Evolutionary conservation across 805 yeast species (phyloP).

Genomic region (Yarrowia sp.): DNA sequence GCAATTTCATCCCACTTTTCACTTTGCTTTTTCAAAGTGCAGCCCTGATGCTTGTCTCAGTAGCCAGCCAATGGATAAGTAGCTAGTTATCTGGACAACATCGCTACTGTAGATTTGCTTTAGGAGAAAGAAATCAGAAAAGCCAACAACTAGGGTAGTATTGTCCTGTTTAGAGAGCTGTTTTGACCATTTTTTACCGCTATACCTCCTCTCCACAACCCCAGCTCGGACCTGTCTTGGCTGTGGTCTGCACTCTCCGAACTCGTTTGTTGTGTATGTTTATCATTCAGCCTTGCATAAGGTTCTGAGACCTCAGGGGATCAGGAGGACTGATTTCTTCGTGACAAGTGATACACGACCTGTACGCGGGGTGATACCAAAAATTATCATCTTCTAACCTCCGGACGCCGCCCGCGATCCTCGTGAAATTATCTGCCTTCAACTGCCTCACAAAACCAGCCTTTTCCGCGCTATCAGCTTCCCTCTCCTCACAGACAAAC

Average conservation of each 20-base stretch:
- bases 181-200: background rate
- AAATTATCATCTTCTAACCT: background rate
- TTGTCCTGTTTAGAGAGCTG: background rate
- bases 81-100: conserved; percentile 17
- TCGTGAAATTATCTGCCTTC: background rate
- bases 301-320: conserved; percentile 36
- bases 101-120: background rate
- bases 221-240: background rate
- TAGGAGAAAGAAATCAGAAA: no score
- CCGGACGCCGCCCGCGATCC: background rate
- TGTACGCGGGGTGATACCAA: background rate
- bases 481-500: background rate
- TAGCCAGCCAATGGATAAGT: conserved; percentile 34
- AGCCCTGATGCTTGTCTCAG: conserved; percentile 11
- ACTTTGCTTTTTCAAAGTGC: conserved; percentile 16
- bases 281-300: conserved; percentile 28
- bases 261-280: conserved; percentile 19
- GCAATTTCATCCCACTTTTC: background rate
- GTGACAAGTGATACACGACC: conserved; percentile 11
- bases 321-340: conserved; percentile 18
- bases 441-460: background rate
- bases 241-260: conserved; percentile 12
- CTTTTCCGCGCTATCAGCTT: background rate
- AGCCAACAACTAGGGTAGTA: no score
- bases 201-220: background rate